These are phyloP conservation scores for Amaranthus hypochondriacus DNA, from an alignment of 148 eudicot genomes.

Conservation along the genomic window DNA sequence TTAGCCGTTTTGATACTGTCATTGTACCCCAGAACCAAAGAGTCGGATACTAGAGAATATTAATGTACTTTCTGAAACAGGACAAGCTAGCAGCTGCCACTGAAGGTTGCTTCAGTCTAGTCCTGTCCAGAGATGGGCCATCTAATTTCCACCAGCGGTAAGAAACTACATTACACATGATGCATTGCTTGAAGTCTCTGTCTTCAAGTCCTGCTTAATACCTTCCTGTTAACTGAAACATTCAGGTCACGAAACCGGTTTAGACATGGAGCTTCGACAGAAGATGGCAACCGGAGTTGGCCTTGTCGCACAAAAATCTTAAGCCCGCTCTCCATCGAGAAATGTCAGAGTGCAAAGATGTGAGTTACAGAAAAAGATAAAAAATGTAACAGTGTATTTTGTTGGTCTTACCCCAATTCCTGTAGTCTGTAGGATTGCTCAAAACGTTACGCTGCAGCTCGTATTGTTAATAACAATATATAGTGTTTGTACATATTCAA, in stretches of 20 bases:
- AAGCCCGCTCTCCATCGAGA: slow-evolving; percentile 17
- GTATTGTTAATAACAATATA: no score
- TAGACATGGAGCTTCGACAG: slow-evolving; percentile 19
- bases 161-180: neutral
- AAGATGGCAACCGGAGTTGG: slow-evolving; percentile 14
- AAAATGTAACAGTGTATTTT: no score
- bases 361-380: neutral
- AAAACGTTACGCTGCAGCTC: no score
- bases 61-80: neutral
- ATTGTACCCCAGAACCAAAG: neutral
- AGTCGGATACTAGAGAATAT: neutral
- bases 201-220: neutral
- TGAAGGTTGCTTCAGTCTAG: slow-evolving; percentile 22
- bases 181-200: neutral
- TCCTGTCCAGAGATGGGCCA: slow-evolving; percentile 18
- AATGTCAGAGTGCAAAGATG: slow-evolving; percentile 5
- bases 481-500: no score
- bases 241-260: slow-evolving; percentile 26
- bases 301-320: slow-evolving; percentile 3
- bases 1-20: neutral
- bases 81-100: slow-evolving; percentile 23
- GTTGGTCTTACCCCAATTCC: no score
- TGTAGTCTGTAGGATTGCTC: no score
- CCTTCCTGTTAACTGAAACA: neutral
- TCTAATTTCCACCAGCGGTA: slow-evolving; percentile 32